Percentiles rank a stretch among this genome's conserved stretches.
Evolutionary conservation across 1,139 yeast genomes (phyloP).

Genomic region (Lodderomyces theae): DNA sequence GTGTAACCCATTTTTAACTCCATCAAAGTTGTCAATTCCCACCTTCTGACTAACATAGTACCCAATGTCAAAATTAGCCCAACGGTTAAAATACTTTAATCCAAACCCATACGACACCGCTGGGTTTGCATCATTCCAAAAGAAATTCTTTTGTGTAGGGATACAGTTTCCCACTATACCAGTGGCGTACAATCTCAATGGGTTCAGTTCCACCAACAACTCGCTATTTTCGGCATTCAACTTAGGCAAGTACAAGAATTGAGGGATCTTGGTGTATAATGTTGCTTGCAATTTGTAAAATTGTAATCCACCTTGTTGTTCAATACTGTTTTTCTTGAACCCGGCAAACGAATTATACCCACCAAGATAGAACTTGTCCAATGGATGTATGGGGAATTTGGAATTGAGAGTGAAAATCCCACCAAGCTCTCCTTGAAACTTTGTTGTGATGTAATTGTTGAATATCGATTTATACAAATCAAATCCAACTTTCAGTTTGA

Average conservation of each 20-base stretch:
- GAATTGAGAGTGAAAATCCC: slow-evolving; percentile 25
- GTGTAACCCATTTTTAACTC: slow-evolving; percentile 47
- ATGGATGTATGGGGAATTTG: slow-evolving; percentile 33
- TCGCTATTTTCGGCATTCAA: slow-evolving; percentile 11
- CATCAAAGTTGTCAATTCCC: slow-evolving; percentile 21
- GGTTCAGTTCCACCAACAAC: slow-evolving; percentile 27
- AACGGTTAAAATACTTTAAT: slow-evolving; percentile 38
- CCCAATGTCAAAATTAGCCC: slow-evolving; percentile 41
- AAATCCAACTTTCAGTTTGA: slow-evolving; percentile 27
- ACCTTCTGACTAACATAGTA: slow-evolving; percentile 39
- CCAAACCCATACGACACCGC: slow-evolving; percentile 45
- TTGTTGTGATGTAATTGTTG: slow-evolving; percentile 37
- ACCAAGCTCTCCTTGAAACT: slow-evolving; percentile 36
- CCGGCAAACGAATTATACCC: slow-evolving; percentile 41
- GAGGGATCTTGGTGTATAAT: slow-evolving; percentile 38
- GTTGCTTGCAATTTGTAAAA: slow-evolving; percentile 36
- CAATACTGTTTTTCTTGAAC: slow-evolving; percentile 37
- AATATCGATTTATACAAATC: slow-evolving; percentile 38
- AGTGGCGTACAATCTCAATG: slow-evolving; percentile 44
- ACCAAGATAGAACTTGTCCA: slow-evolving; percentile 52
- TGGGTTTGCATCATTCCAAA: slow-evolving; percentile 22
- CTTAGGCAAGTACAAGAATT: slow-evolving; percentile 20
- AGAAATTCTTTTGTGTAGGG: slow-evolving; percentile 18
- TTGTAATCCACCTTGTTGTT: slow-evolving; percentile 41
- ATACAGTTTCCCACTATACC: slow-evolving; percentile 34